Conservation (phyloP, 805 yeast species). For the Kuraishia borneana region DNA sequence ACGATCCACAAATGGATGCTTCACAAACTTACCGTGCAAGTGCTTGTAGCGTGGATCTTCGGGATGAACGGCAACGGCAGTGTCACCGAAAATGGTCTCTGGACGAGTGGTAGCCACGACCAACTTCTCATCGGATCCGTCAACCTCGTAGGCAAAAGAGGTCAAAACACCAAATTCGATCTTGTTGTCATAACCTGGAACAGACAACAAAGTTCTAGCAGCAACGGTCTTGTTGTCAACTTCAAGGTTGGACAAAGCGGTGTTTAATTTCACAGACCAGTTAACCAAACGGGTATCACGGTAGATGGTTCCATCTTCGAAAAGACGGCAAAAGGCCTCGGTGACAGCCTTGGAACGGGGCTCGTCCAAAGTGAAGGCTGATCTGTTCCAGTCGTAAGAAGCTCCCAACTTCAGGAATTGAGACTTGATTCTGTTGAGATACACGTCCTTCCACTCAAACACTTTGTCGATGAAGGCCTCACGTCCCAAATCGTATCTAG, state of each 20-base stretch:
- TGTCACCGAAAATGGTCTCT: conserved; percentile 96
- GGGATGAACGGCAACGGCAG: conserved; percentile 97
- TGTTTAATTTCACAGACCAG: conserved; percentile 92
- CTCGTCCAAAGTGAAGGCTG: conserved; percentile 86
- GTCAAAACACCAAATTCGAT: conserved; percentile 96
- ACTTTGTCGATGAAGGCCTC: conserved; percentile 80
- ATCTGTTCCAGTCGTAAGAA: conserved; percentile 92
- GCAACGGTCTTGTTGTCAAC: conserved; percentile 86
- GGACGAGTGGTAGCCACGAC: conserved; percentile 98
- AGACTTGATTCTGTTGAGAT: conserved; percentile 72
- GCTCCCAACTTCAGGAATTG: conserved; percentile 89
- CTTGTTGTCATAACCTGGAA: conserved; percentile 84
- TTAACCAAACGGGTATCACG: conserved; percentile 89
- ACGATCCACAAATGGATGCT: conserved; percentile 84
- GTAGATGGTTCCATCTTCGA: conserved; percentile 92
- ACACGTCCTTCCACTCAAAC: conserved; percentile 98
- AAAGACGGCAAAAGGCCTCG: conserved; percentile 85
- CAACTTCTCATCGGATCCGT: conserved; percentile 72
- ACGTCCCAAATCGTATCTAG: conserved; percentile 94
- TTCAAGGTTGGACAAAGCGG: conserved; percentile 93
- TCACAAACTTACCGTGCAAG: conserved; percentile 84
- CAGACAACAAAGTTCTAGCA: conserved; percentile 69
- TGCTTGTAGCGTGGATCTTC: conserved; percentile 87
- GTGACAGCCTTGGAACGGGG: conserved; percentile 67
- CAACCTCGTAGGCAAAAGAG: conserved; percentile 88